Conservation (phyloP, 805 yeast genomes). For the Hanseniaspora lachancei region DNA sequence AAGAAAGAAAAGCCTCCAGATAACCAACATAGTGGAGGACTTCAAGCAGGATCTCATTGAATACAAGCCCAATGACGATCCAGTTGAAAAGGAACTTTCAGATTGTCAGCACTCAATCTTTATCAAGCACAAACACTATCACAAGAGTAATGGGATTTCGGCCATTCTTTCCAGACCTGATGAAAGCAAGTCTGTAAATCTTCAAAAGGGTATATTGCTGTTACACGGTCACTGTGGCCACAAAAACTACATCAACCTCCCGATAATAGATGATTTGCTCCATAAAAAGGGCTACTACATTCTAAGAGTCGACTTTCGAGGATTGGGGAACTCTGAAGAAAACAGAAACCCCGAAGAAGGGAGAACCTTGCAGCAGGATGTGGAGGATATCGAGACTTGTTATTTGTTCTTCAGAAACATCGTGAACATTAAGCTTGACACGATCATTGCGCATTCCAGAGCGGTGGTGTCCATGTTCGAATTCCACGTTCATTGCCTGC, state of each 20-base stretch:
- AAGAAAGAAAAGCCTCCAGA: neutral
- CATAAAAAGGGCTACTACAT: constrained; percentile 53
- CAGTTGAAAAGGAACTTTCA: neutral
- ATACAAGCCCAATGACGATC: neutral
- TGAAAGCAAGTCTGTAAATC: constrained; percentile 18
- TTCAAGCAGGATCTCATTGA: neutral
- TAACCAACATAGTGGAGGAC: neutral
- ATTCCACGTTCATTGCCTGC: constrained; percentile 43
- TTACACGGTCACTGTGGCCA: constrained; percentile 85
- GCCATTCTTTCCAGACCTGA: constrained; percentile 29
- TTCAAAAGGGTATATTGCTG: constrained; percentile 43
- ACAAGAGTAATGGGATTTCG: constrained; percentile 25
- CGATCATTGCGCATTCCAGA: constrained; percentile 67
- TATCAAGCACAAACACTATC: constrained; percentile 17
- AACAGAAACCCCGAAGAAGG: constrained; percentile 29
- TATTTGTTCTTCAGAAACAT: constrained; percentile 25
- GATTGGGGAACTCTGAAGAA: constrained; percentile 64
- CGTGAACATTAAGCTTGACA: constrained; percentile 29
- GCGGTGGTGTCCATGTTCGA: constrained; percentile 64
- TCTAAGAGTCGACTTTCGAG: constrained; percentile 72
- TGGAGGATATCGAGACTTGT: constrained; percentile 49
- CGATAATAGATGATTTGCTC: constrained; percentile 44
- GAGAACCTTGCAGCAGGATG: constrained; percentile 49
- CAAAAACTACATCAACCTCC: constrained; percentile 64
- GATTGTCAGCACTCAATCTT: constrained; percentile 1